Evolutionary conservation across 495 filamentous ascomycete genomes (phyloP), one percentile per base, ranked within the genome.

Genomic region (Hypoxylon cercidicola): DNA sequence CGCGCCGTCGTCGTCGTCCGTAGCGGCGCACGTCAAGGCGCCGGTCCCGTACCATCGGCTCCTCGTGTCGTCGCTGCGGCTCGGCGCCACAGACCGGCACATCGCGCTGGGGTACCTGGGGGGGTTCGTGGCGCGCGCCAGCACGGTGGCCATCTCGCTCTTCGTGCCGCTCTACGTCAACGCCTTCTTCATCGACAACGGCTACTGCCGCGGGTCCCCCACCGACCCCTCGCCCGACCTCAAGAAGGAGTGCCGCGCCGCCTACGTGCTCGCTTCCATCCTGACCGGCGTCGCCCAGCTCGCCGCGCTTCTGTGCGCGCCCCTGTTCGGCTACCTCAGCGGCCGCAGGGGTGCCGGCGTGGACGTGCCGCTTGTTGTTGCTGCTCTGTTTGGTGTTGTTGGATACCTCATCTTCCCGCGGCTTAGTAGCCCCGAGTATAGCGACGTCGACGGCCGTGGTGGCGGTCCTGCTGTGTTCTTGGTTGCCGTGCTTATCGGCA

Each of bases 81-180:
- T 97, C n/a, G 94, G 90, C 11, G 85, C 91, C 63, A 86, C 79
- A 18, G 89, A 94, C 71, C 79, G 83, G 20, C 84, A 88, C 48
- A 94, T 99, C 69, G 87, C 88, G 37, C 82, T 98, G 0, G 92
- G 90, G 15, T 99, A 98, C 68, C 77, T 97, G 0, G 95, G 93
- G 55, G 94, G 94, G 13, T 97, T 99, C 64, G 94, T 98, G 0
- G 95, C 96, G 4, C 88, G 95, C 49, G 92, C 95, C 10, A 97
- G 92, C n/a, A 96, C 93, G 0, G 94, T 99, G 40, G 93, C 89
- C 10, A 96, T 98, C 53, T 94, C 92, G 1, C 81, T 97, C 8
- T 99, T 97, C 78, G 88, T 99, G 48, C 96, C 95, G 4, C 82
- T 99, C 4, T 94, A 88, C 62, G 86, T 97, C 58, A 97, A 99